Evolutionary conservation across 768 basidiomycete genomes (phyloP).

Genomic region (Boletus pseudo-olivaceus): DNA sequence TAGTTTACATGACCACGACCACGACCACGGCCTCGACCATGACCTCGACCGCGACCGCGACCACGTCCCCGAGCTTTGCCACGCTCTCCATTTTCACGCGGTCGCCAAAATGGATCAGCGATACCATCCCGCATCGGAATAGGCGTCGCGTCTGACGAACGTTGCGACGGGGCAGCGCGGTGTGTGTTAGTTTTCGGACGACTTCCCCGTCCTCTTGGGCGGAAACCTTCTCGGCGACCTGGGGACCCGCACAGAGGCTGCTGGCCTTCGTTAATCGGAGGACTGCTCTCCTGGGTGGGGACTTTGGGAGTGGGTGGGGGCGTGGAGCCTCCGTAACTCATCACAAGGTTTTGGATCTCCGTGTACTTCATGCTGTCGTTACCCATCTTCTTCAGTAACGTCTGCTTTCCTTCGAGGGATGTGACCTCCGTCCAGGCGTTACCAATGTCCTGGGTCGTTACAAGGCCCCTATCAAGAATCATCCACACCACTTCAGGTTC

Average conservation of each 20-base stretch:
- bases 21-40: slow-evolving; percentile 37
- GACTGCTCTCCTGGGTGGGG: slow-evolving; percentile 5
- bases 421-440: slow-evolving; percentile 49
- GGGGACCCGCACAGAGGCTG: slow-evolving; percentile 11
- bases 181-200: slow-evolving; percentile 4
- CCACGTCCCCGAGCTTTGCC: slow-evolving; percentile 40
- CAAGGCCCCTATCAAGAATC: slow-evolving; percentile 58
- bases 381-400: slow-evolving; percentile 21
- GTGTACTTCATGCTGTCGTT: slow-evolving; percentile 36
- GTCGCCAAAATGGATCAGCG: slow-evolving; percentile 7
- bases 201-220: slow-evolving; percentile 7
- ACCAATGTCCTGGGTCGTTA: slow-evolving; percentile 45
- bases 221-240: slow-evolving; percentile 3
- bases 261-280: slow-evolving; percentile 13
- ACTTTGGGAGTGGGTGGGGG: slow-evolving; percentile 38
- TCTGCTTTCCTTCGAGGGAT: slow-evolving; percentile 33
- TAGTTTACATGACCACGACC: slow-evolving; percentile 36
- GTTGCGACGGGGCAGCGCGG: background rate
- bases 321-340: slow-evolving; percentile 48
- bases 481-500: slow-evolving; percentile 65
- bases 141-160: slow-evolving; percentile 1
- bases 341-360: slow-evolving; percentile 53
- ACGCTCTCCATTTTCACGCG: slow-evolving; percentile 28
- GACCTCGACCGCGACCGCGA: slow-evolving; percentile 38
- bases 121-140: slow-evolving; percentile 11